Conservation (phyloP, 2,329 filamentous ascomycete species). For the Plenodomus lindquistii region DNA sequence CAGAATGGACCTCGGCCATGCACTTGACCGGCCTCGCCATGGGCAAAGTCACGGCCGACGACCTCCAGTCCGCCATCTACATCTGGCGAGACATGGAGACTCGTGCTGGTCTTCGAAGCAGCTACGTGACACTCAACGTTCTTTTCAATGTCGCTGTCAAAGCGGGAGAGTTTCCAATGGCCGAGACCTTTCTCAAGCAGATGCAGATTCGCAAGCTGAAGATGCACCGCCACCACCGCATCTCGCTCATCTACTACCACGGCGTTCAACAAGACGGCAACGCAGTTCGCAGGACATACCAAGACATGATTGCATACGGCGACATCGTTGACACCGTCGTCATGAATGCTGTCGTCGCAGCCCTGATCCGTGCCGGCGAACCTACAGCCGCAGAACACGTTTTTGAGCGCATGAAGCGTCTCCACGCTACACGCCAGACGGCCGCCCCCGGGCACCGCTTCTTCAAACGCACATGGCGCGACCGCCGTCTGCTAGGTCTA, state of each 20-base stretch:
- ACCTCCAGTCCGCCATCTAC: conserved; percentile 71
- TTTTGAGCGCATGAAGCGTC: conserved; percentile 80
- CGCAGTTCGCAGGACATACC: conserved; percentile 76
- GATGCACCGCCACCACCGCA: conserved; percentile 79
- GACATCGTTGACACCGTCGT: conserved; percentile 87
- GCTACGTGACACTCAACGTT: conserved; percentile 87
- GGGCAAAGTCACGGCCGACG: conserved; percentile 58
- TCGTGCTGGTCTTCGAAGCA: conserved; percentile 64
- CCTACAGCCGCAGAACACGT: conserved; percentile 75
- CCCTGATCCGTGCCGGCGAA: conserved; percentile 77
- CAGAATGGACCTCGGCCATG: conserved; percentile 85
- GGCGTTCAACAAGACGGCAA: conserved; percentile 75
- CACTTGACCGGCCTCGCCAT: conserved; percentile 76
- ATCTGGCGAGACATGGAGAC: conserved; percentile 92
- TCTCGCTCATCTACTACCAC: conserved; percentile 81
- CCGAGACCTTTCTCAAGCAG: conserved; percentile 82
- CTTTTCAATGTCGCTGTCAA: conserved; percentile 88
- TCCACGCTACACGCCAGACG: conserved; percentile 49
- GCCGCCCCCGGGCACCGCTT: conserved; percentile 30
- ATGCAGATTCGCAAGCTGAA: conserved; percentile 70
- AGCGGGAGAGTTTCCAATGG: conserved; percentile 79
- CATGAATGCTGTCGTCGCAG: conserved; percentile 82
- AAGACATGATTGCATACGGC: conserved; percentile 78
- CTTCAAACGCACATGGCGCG: conserved; percentile 47
- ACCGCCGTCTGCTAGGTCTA: conserved; percentile 49